Evolutionary conservation across 345 rosid species (phyloP).

Genomic region (Turritis glabra): DNA sequence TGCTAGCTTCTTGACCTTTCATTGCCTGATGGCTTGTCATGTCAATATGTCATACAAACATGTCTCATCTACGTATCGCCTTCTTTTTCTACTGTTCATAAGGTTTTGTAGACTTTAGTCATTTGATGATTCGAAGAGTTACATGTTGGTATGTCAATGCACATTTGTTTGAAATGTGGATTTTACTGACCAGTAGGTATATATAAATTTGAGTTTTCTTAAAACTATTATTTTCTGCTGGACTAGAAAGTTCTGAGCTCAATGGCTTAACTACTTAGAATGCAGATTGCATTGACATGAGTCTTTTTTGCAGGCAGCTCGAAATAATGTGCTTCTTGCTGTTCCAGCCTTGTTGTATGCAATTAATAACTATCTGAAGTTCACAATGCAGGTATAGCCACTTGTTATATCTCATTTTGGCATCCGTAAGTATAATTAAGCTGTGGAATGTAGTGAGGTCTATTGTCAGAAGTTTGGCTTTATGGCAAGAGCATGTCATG

Average conservation of each 20-base stretch:
- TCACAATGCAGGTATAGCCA: slow-evolving; percentile 85
- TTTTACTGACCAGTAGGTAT: slow-evolving; percentile 14
- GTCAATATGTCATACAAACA: background rate
- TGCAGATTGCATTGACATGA: slow-evolving; percentile 12
- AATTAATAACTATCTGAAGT: slow-evolving; percentile 88
- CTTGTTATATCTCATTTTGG: slow-evolving; percentile 19
- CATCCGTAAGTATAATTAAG: slow-evolving; percentile 8
- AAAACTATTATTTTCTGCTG: too few species aligned
- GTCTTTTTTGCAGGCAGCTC: slow-evolving; percentile 76
- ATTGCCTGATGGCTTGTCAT: slow-evolving; percentile 14
- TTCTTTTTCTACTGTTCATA: background rate
- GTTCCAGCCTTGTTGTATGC: slow-evolving; percentile 95
- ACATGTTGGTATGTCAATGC: background rate
- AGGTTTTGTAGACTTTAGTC: background rate
- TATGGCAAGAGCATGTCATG: slow-evolving; percentile 10
- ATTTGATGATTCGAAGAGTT: background rate
- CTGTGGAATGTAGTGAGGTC: slow-evolving; percentile 7
- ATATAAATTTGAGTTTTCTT: slow-evolving; percentile 5
- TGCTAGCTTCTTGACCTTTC: slow-evolving; percentile 1
- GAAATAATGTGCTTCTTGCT: slow-evolving; percentile 91
- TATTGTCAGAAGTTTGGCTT: slow-evolving; percentile 23
- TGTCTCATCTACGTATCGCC: background rate
- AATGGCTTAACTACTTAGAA: slow-evolving; percentile 10
- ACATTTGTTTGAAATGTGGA: background rate
- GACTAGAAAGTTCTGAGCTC: slow-evolving; percentile 6